A percentile compares a stretch with the other conserved stretches of the same genome.
Evolutionary conservation across 2,329 filamentous ascomycete species (phyloP).

Genomic region (Aureobasidium melanogenum): DNA sequence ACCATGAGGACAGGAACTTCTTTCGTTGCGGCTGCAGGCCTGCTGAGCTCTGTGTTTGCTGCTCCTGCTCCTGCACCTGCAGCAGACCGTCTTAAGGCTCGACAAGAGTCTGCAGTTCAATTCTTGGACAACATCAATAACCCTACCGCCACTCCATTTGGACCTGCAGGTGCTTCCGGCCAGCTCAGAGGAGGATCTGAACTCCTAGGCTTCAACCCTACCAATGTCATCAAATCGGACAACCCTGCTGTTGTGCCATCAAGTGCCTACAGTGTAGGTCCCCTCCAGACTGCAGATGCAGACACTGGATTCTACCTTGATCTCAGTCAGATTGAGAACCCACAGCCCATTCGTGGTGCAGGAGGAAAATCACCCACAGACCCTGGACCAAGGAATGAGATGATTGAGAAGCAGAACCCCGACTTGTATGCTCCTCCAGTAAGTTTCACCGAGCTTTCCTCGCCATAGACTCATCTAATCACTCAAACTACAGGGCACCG

Average conservation of each 20-base stretch:
- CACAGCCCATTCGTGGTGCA: constrained; percentile 31
- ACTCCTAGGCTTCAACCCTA: constrained; percentile 27
- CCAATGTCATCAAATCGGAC: constrained; percentile 22
- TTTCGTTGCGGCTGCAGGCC: neutral
- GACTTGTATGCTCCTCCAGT: constrained; percentile 28
- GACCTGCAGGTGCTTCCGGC: constrained; percentile 28
- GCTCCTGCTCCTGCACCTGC: constrained; percentile 4
- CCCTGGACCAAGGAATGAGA: constrained; percentile 27
- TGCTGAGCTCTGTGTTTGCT: constrained; percentile 5
- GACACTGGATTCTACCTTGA: constrained; percentile 33
- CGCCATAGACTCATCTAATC: neutral
- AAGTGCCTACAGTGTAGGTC: constrained; percentile 28
- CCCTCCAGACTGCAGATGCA: constrained; percentile 28
- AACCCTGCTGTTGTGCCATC: constrained; percentile 27
- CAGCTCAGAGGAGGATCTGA: constrained; percentile 25
- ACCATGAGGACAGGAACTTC: neutral
- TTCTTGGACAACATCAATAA: constrained; percentile 4
- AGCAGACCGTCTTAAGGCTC: neutral
- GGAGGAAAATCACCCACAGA: constrained; percentile 30
- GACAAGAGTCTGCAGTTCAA: constrained; percentile 1
- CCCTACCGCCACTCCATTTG: constrained; percentile 17
- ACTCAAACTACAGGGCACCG: constrained; percentile 24
- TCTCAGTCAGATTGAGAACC: constrained; percentile 30
- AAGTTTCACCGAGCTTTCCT: neutral
- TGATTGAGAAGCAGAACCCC: constrained; percentile 31